Evolutionary conservation across 2,329 filamentous ascomycete genomes (phyloP), one percentile per base, ranked within the genome.

Genomic region (Colletotrichum shisoi): DNA sequence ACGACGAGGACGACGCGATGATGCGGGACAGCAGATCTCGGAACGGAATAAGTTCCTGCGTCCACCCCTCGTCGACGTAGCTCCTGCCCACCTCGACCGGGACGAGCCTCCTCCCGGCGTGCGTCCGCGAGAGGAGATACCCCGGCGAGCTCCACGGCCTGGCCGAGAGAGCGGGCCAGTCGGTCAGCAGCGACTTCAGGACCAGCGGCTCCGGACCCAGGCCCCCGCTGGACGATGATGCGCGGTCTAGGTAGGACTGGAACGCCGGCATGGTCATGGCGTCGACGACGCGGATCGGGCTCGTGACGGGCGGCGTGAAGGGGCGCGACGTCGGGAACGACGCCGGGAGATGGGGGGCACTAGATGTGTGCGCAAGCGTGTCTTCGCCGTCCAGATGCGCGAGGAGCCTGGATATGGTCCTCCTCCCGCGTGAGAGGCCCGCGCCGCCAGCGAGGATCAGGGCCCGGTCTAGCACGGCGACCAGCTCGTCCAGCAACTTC

Each of bases 21-120:
- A 96, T 84, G 74, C 91, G 89, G 0, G 76, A 71, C 54, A 97
- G 79, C 71, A 97, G 96, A 0, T 89, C 81, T 5, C 80, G 79
- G 72, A 98, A 96, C 0, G 86, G 82, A 56, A 96, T 85, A 31
- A 98, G 87, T 62, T 88, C 85, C 77, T 98, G 94, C 0, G 89
- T 88, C 94, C 94, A 97, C 24, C 84, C 89, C 21, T 87, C 85
- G 70, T 97, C 93, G 1, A 93, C 94, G 74, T 98, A 99, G 74
- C 91, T 95, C 53, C 91, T 83, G 0, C 95, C 94, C 2, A 95
- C 78, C 76, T 98, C 94, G 3, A 97, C 85, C 0, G 94, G 94
- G 0, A 98, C 91, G 0, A 97, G 84, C 12, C 95, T 85, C 39
- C 89, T 83, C 0, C 95, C 95, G 3, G 82, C 85, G 42, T 97